These are phyloP conservation scores for Coffea eugenioides DNA, from an alignment of 257 asterid genomes.

Conservation along the genomic window DNA sequence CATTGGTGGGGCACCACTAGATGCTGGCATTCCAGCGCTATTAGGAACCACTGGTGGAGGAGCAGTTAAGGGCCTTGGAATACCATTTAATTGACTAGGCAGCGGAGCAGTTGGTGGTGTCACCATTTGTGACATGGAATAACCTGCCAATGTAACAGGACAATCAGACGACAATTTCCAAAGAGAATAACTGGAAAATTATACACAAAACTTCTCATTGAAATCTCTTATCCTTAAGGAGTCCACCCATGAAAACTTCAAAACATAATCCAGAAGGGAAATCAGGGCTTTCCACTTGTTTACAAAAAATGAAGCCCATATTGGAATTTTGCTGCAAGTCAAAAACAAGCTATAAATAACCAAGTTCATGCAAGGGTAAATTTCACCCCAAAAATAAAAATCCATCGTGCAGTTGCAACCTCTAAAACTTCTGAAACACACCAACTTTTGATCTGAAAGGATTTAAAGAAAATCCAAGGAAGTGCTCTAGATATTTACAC, in stretches of 20 bases:
- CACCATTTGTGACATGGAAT: slow-evolving; percentile 58
- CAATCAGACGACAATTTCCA: background rate
- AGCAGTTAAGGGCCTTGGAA: slow-evolving; percentile 54
- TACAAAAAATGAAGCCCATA: background rate
- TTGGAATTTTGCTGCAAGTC: background rate
- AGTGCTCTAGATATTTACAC: no score
- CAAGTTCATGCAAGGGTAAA: background rate
- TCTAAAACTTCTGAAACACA: no score
- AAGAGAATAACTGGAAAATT: background rate
- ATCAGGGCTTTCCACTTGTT: background rate
- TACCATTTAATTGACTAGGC: slow-evolving; percentile 69
- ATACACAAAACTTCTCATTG: background rate
- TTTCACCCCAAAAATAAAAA: background rate
- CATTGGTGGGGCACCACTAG: slow-evolving; percentile 58
- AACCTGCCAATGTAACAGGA: slow-evolving; percentile 43
- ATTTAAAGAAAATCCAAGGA: no score
- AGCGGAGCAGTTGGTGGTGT: slow-evolving; percentile 67
- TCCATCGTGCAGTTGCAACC: background rate
- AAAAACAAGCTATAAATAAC: background rate
- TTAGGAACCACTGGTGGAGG: slow-evolving; percentile 63
- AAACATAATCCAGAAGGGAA: background rate
- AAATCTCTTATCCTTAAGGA: background rate
- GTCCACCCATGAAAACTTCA: background rate
- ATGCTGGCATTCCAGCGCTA: slow-evolving; percentile 48
- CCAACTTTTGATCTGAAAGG: no score